phyloP scores from a whole-genome alignment of 805 yeast genomes.

The Metschnikowia anglica region DNA sequence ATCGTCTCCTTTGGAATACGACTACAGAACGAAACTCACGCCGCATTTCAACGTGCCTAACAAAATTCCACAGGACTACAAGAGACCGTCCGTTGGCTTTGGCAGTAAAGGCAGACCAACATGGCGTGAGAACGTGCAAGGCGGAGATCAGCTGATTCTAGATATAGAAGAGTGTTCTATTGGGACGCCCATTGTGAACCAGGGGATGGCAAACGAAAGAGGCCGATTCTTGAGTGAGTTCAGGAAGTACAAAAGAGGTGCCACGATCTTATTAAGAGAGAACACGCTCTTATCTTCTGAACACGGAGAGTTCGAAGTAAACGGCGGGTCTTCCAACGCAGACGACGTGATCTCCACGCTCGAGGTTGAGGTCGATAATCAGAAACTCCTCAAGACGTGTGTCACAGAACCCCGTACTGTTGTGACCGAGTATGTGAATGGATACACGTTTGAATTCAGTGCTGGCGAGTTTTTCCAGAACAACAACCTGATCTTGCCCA shows the following conservation, averaged over 20 bases:
- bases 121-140: conserved; percentile 55
- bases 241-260: conserved; percentile 66
- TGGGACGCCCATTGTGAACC: conserved; percentile 77
- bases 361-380: conserved; percentile 25
- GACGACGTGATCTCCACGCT: conserved; percentile 31
- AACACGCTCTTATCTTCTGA: conserved; percentile 49
- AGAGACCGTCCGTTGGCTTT: conserved; percentile 79
- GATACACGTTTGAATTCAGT: conserved; percentile 77
- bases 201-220: conserved; percentile 73
- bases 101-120: conserved; percentile 78
- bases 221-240: conserved; percentile 47
- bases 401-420: conserved; percentile 76
- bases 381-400: conserved; percentile 58
- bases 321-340: conserved; percentile 45
- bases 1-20: conserved; percentile 71
- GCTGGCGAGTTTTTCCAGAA: conserved; percentile 96
- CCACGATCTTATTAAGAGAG: conserved; percentile 83
- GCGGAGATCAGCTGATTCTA: conserved; percentile 64
- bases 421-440: conserved; percentile 74
- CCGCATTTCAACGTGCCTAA: conserved; percentile 90
- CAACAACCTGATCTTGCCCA: conserved; percentile 85
- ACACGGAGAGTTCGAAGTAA: conserved; percentile 23
- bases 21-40: conserved; percentile 88
- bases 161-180: conserved; percentile 94
- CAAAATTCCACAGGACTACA: conserved; percentile 35